A percentile compares a stretch with the other conserved stretches of the same genome.
phyloP scores from a whole-genome alignment of 2,329 filamentous ascomycete genomes.

The Dryadomyces quercivorus region DNA sequence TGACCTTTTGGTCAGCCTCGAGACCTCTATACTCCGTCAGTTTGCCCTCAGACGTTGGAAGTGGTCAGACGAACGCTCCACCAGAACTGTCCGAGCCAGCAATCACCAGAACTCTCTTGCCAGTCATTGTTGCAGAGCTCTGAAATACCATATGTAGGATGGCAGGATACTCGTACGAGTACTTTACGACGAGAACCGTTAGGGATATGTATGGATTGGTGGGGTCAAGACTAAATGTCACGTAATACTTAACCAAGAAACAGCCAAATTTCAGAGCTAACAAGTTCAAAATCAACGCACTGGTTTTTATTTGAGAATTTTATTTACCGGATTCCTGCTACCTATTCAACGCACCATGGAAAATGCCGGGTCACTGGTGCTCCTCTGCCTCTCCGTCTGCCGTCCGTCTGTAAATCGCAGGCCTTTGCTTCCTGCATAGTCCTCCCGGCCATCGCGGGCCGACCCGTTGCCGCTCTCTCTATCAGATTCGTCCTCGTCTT shows the following conservation, averaged over 20 bases:
- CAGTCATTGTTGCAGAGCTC: slow-evolving; percentile 7
- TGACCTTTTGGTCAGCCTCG: slow-evolving; percentile 91
- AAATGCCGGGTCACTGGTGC: slow-evolving; percentile 24
- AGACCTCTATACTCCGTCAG: slow-evolving; percentile 50
- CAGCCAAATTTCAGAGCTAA: too few species aligned
- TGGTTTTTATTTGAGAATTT: too few species aligned
- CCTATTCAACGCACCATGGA: neutral
- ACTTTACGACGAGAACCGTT: neutral
- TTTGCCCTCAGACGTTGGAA: neutral
- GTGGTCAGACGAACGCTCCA: slow-evolving; percentile 51
- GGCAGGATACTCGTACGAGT: neutral
- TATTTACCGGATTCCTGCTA: too few species aligned
- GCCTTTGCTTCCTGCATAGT: neutral
- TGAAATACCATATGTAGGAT: neutral
- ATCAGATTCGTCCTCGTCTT: slow-evolving; percentile 21
- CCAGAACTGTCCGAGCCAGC: slow-evolving; percentile 86
- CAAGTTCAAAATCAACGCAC: too few species aligned
- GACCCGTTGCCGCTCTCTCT: neutral
- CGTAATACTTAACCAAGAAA: too few species aligned
- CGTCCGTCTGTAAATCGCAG: slow-evolving; percentile 37
- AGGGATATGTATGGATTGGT: too few species aligned
- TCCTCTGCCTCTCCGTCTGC: slow-evolving; percentile 45
- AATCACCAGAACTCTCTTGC: slow-evolving; percentile 58
- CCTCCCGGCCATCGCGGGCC: neutral
- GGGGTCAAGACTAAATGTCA: too few species aligned